Evolutionary conservation across 1,284 basidiomycete species (phyloP).

Genomic region (Fomitiporia mediterranea): DNA sequence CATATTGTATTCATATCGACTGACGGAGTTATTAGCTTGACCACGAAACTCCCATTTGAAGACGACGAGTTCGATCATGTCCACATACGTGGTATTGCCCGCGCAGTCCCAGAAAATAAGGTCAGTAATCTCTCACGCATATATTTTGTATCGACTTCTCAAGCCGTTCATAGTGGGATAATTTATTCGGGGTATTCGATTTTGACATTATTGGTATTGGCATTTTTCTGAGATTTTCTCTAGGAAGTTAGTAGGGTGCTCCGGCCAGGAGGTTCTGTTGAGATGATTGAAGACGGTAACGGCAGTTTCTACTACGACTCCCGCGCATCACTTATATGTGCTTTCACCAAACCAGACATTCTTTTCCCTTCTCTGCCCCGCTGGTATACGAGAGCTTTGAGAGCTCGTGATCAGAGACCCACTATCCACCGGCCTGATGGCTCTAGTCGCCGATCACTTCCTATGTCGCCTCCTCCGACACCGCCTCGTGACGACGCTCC

Average conservation of each 20-base stretch:
- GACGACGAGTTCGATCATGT: slow-evolving; percentile 76
- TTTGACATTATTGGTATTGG: neutral
- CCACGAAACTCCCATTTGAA: slow-evolving; percentile 68
- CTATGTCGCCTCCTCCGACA: slow-evolving; percentile 28
- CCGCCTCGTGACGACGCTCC: slow-evolving; percentile 30
- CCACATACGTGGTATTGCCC: slow-evolving; percentile 59
- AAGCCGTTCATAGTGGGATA: slow-evolving; percentile 49
- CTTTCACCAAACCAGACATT: slow-evolving; percentile 41
- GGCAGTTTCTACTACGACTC: slow-evolving; percentile 17
- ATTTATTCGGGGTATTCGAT: slow-evolving; percentile 53
- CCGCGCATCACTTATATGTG: slow-evolving; percentile 17
- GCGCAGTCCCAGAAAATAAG: slow-evolving; percentile 71
- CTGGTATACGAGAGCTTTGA: slow-evolving; percentile 63
- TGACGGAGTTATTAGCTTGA: slow-evolving; percentile 42
- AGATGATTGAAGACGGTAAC: slow-evolving; percentile 65
- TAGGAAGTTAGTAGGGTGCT: slow-evolving; percentile 69
- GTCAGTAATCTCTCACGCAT: slow-evolving; percentile 32
- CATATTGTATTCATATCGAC: too few species aligned
- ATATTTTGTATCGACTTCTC: neutral
- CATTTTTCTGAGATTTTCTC: neutral
- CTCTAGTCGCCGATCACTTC: slow-evolving; percentile 33
- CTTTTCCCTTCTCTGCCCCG: slow-evolving; percentile 58
- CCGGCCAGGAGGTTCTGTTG: slow-evolving; percentile 61
- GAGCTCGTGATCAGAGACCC: slow-evolving; percentile 40
- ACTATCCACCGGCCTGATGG: slow-evolving; percentile 47